Conservation (phyloP, 2,329 filamentous ascomycete species). For the Colletotrichum acutatum region DNA sequence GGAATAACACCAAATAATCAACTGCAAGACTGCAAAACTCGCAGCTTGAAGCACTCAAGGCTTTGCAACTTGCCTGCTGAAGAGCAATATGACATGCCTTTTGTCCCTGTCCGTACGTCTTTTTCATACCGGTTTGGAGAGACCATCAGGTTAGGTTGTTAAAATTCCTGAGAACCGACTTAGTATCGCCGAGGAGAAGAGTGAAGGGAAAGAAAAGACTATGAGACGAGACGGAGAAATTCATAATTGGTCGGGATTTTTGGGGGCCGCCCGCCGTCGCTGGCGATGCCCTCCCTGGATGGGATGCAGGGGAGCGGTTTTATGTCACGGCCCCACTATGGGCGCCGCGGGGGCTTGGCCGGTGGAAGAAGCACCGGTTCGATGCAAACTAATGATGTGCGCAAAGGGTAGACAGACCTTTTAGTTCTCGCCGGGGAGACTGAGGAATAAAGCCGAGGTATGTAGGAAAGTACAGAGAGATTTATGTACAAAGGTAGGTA, state of each 20-base stretch:
- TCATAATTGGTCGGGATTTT: slow-evolving; percentile 16
- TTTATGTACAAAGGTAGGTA: too few relatives aligned
- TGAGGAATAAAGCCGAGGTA: too few relatives aligned
- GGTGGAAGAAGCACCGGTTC: neutral
- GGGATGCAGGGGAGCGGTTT: neutral
- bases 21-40: neutral
- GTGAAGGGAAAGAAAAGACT: neutral
- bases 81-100: too few relatives aligned
- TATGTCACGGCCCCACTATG: slow-evolving; percentile 7
- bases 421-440: neutral
- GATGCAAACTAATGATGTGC: neutral
- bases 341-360: slow-evolving; percentile 3
- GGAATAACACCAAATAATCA: slow-evolving; percentile 23
- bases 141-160: too few relatives aligned
- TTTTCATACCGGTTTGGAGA: neutral
- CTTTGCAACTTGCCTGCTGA: too few relatives aligned
- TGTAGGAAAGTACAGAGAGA: neutral
- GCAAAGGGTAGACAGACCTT: neutral
- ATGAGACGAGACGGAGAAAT: slow-evolving; percentile 34
- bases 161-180: too few relatives aligned
- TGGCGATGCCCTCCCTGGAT: too few relatives aligned
- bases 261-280: neutral
- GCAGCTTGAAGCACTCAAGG: too few relatives aligned
- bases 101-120: too few relatives aligned
- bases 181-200: neutral